Conservation (phyloP, 768 basidiomycete species). For the Suillus discolor region DNA sequence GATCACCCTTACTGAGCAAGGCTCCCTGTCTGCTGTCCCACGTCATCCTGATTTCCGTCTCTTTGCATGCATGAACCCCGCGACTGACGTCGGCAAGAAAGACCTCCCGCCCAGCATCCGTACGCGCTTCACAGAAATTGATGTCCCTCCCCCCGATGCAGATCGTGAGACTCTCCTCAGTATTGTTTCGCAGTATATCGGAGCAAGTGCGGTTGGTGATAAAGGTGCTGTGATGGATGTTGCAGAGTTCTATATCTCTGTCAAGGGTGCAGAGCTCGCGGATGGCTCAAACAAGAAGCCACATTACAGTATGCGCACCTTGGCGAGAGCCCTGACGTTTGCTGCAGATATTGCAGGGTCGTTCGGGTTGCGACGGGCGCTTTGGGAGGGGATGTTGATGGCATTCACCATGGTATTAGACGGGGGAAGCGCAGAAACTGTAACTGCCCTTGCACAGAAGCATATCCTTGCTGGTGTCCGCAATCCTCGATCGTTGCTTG, state of each 20-base stretch:
- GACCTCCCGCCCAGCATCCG: constrained; percentile 92
- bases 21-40: constrained; percentile 84
- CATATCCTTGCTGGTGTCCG: constrained; percentile 79
- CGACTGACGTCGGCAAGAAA: constrained; percentile 97
- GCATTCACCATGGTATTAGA: constrained; percentile 97
- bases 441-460: constrained; percentile 69
- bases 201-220: constrained; percentile 79
- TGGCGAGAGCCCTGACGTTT: constrained; percentile 88
- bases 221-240: constrained; percentile 87
- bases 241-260: constrained; percentile 84
- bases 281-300: constrained; percentile 93
- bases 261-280: constrained; percentile 82
- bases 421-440: constrained; percentile 62
- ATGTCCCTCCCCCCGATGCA: constrained; percentile 91
- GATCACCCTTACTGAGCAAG: constrained; percentile 91
- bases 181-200: constrained; percentile 90
- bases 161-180: constrained; percentile 87
- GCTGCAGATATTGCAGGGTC: constrained; percentile 76
- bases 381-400: constrained; percentile 98
- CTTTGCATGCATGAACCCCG: constrained; percentile 99
- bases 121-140: constrained; percentile 92
- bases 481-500: constrained; percentile 75
- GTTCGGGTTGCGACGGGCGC: constrained; percentile 80
- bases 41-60: constrained; percentile 95
- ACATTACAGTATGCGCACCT: constrained; percentile 96